phyloP scores from a whole-genome alignment of 179 eudicot genomes.

The Pouteria campechiana region DNA sequence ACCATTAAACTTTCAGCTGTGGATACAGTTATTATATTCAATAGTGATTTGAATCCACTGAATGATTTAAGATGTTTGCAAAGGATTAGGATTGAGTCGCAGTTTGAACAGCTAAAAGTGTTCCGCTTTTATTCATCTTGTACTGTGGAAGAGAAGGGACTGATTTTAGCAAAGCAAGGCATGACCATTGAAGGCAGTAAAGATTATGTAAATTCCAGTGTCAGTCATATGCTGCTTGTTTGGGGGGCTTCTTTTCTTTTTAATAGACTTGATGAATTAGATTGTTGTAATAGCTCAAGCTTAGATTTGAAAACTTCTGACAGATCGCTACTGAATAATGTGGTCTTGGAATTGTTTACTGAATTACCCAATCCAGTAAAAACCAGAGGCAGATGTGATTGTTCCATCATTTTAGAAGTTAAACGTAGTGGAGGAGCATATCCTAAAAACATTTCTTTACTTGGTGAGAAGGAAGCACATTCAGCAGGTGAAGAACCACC shows the following conservation, averaged over 20 bases:
- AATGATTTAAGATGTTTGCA: conserved; percentile 42
- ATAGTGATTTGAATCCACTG: conserved; percentile 53
- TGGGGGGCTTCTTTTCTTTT: conserved; percentile 50
- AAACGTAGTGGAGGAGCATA: conserved; percentile 19
- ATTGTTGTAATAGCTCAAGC: conserved; percentile 1
- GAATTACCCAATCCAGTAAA: conserved; percentile 14
- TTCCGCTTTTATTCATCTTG: conserved; percentile 48
- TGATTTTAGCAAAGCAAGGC: conserved; percentile 46
- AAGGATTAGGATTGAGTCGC: conserved; percentile 39
- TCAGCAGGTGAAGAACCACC: conserved; percentile 23
- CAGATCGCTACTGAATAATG: conserved; percentile 18
- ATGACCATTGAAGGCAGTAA: conserved; percentile 16
- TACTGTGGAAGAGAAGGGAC: conserved; percentile 54
- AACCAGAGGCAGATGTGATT: not conserved
- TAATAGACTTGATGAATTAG: conserved; percentile 31
- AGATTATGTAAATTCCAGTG: conserved; percentile 4
- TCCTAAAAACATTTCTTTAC: conserved; percentile 15
- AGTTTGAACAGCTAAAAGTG: conserved; percentile 35
- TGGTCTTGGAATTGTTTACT: conserved; percentile 32
- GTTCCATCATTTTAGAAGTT: conserved; percentile 28
- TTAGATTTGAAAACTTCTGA: conserved; percentile 9
- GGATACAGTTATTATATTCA: conserved; percentile 47
- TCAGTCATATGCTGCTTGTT: conserved; percentile 30
- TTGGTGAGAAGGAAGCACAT: conserved; percentile 35
- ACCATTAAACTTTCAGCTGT: conserved; percentile 42